Evolutionary conservation across 2,329 filamentous ascomycete genomes (phyloP), one percentile per base, ranked within the genome.

Genomic region (Stagonosporopsis rhizophila): DNA sequence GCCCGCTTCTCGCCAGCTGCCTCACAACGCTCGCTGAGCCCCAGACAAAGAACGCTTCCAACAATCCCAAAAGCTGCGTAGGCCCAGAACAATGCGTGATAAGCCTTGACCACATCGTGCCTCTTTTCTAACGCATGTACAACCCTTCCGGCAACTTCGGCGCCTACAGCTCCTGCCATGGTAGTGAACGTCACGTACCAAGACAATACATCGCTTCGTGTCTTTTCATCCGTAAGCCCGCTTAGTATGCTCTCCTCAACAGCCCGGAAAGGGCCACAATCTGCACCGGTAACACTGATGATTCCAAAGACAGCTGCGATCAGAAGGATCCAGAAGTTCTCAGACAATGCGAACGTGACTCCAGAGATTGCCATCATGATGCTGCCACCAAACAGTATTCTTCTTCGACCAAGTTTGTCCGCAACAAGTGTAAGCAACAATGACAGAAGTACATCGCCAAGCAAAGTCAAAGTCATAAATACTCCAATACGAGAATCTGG

Each of bases 41-140:
- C 62, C 12, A 78, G 44, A 20, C 74, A 78, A 20, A 80, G 49
- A 0, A 70, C 60, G 22, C 72, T 70, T 38, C 79, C 79, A 8
- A 79, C 40, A 5, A 75, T 27, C 0, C 79, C 79, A 48, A 80
- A 74, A 0, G 67, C 65, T 19, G 78, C 77, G 60, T 81, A 81
- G 2, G 73, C 59, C 71, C 73, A 77, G 56, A 81, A 81, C 4
- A 80, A 59, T 6, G 76, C 64, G 32, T 77, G 75, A 40, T 77
- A 80, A 1, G 77, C 74, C 9, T 67, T 72, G 14, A 72, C 63
- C 12, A 71, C 67, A 32, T 68, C 69, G 56, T 51, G 83, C 71
- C 61, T 61, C 15, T 70, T 65, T 47, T 76, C 71, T 5, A 79
- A 52, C n/a, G 56, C 78, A n/a, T 76, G 64, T 11, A 78, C 77